Base-by-base conservation (phyloP, 352 stramenopile species). In the Phytophthora pinifolia region DNA sequence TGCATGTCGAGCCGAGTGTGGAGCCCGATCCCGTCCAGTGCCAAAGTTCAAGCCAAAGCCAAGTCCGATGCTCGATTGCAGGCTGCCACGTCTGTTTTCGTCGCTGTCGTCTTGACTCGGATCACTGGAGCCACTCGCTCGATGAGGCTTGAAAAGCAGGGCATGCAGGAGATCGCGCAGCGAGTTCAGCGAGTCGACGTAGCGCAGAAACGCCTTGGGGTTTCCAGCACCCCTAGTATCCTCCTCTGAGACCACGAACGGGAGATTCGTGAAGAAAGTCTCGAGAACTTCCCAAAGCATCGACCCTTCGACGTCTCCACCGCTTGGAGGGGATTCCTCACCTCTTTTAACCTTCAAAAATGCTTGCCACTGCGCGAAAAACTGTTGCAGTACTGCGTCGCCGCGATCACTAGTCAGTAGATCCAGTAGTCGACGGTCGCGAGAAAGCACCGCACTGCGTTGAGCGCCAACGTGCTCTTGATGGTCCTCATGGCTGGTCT, bases 371-470 rank as follows among this genome's bases (percentile, higher is more conserved):
- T 85, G 70, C 13, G 31, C 47, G 36, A 92, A 86, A 55, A 92
- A 79, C 55, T 86, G 68, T 7, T 76, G 65, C 10, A 89, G 46
- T 32, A 89, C 70, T 4, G 77, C 71, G n/a, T 83, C 60, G 10
- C 76, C 72, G 14, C 74, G 79, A 43, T 92, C 82, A 52, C 77
- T 89, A 30, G 82, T 89, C 27, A 92, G 60, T 15, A 89, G 25
- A 9, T 83, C 67, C 13, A 89, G 54, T 29, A 88, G 8, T 10
- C 51, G 56, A n/a, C 64, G 49, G 25, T 81, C 74, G 9, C 54
- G 47, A 25, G 42, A 34, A 34, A 66, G 17, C 12, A 55, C 33
- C 14, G 31, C 15, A 34, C 56, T 43, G 0, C 34, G 45, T 44
- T 60, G 30, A 6, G 30, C 20, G 34, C 50, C 46, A 14, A 22